Conservation (phyloP, 2,329 filamentous ascomycete genomes). For the Ophiostoma sp. region DNA sequence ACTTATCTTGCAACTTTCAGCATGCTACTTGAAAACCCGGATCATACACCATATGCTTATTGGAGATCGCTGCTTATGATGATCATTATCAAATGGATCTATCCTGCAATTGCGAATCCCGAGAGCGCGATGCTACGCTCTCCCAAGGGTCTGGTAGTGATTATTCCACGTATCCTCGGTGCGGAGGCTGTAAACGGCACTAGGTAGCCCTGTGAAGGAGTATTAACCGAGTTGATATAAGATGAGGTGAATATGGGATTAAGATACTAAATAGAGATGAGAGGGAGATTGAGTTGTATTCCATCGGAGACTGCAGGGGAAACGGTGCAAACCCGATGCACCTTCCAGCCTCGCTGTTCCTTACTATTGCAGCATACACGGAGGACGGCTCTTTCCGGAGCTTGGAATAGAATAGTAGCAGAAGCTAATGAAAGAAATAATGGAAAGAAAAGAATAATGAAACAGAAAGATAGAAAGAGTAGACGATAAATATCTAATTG, state of each 20-base stretch:
- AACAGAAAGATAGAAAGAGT: too few relatives aligned
- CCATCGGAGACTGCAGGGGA: slow-evolving; percentile 1
- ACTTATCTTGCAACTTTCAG: too few relatives aligned
- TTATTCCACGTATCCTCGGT: background rate
- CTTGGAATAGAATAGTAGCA: too few relatives aligned
- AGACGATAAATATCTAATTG: too few relatives aligned
- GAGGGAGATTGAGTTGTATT: background rate
- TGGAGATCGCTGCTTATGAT: background rate
- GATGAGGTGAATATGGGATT: background rate
- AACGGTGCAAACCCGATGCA: background rate
- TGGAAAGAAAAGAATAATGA: too few relatives aligned
- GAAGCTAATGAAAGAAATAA: too few relatives aligned
- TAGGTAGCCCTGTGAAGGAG: too few relatives aligned
- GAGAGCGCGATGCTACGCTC: slow-evolving; percentile 2
- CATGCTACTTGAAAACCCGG: background rate
- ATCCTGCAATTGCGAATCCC: background rate
- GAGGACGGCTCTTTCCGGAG: background rate
- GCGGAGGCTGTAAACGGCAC: background rate
- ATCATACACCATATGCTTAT: background rate
- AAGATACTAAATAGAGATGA: background rate
- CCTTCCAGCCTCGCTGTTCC: slow-evolving; percentile 2
- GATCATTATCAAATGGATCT: background rate
- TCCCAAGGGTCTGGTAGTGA: background rate
- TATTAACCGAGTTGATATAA: background rate
- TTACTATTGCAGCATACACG: background rate